A percentile compares a stretch with the other conserved stretches of the same genome.
Conservation (phyloP, 2,329 filamentous ascomycete species). For the Beauveria sp. region DNA sequence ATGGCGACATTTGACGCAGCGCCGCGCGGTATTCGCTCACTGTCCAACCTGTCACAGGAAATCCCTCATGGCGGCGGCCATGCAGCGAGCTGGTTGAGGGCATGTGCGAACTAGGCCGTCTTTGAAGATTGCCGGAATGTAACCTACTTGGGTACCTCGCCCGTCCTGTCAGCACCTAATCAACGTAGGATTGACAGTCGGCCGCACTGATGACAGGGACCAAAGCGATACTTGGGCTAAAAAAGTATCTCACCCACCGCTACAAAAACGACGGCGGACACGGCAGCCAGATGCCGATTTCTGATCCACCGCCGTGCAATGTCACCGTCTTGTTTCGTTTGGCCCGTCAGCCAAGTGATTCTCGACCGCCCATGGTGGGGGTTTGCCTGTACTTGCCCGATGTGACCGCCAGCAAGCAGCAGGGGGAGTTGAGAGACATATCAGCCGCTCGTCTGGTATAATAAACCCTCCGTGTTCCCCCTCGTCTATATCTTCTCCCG, state of each 20-base stretch:
- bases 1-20: neutral
- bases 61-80: neutral
- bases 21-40: neutral
- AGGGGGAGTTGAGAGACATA: neutral
- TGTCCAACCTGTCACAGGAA: neutral
- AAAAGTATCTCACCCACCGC: neutral
- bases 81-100: neutral
- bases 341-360: neutral
- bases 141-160: neutral
- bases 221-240: neutral
- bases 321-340: neutral
- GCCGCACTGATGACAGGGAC: neutral
- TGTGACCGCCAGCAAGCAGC: neutral
- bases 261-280: neutral
- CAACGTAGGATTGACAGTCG: neutral
- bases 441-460: neutral
- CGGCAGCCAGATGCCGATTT: slow-evolving; percentile 3
- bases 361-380: slow-evolving; percentile 7
- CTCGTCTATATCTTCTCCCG: neutral
- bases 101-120: neutral
- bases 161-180: too few species aligned
- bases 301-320: neutral
- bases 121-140: neutral
- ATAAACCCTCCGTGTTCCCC: slow-evolving; percentile 2
- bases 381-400: neutral